Evolutionary conservation across 768 basidiomycete genomes (phyloP).

Genomic region (Podaxis sp.): DNA sequence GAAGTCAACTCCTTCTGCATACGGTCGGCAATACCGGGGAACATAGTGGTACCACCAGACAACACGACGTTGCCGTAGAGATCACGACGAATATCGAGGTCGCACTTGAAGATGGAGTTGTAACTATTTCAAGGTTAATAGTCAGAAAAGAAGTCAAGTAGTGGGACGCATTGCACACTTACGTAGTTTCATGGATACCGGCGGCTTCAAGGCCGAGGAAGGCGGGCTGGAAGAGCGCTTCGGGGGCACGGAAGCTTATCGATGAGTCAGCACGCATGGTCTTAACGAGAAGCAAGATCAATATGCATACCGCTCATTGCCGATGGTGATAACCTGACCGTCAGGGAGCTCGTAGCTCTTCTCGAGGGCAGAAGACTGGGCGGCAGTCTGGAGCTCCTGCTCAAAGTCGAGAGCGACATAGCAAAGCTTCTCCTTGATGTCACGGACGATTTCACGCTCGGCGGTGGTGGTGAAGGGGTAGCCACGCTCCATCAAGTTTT

Average conservation of each 20-base stretch:
- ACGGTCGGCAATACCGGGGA: constrained; percentile 93
- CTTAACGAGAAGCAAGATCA: constrained; percentile 44
- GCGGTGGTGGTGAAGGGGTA: constrained; percentile 94
- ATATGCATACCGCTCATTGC: constrained; percentile 83
- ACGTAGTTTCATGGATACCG: constrained; percentile 93
- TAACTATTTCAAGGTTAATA: constrained; percentile 35
- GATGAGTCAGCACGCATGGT: constrained; percentile 51
- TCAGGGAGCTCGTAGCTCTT: constrained; percentile 92
- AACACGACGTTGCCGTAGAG: constrained; percentile 83
- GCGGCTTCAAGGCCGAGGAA: constrained; percentile 87
- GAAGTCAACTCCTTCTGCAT: constrained; percentile 93
- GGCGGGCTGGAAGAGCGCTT: constrained; percentile 91
- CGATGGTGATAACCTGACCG: constrained; percentile 94
- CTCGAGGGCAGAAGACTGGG: constrained; percentile 85
- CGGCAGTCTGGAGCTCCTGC: constrained; percentile 89
- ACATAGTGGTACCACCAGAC: constrained; percentile 93
- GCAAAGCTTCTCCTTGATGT: constrained; percentile 97
- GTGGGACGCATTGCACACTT: constrained; percentile 19
- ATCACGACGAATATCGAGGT: constrained; percentile 83
- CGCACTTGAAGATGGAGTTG: constrained; percentile 87
- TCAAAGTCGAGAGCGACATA: constrained; percentile 95
- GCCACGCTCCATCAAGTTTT: constrained; percentile 87
- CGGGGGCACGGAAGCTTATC: constrained; percentile 82
- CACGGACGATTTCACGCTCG: constrained; percentile 91
- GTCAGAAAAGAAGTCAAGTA: constrained; percentile 6